Percentiles rank a stretch among this genome's conserved stretches.
Conservation (phyloP, 148 eudicot genomes). For the Nyssa sinensis region DNA sequence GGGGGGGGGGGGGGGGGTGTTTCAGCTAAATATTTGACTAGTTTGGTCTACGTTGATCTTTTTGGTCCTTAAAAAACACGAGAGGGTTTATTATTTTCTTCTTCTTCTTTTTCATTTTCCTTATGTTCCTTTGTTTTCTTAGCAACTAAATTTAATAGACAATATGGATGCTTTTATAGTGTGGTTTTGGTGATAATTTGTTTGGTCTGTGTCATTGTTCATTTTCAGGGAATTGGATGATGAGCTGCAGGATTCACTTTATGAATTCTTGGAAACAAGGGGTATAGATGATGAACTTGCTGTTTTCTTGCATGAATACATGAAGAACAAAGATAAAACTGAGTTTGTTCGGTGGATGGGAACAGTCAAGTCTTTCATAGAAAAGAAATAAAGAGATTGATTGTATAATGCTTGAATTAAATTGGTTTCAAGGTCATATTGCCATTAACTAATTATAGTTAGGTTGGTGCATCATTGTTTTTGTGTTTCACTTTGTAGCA, state of each 20-base stretch:
- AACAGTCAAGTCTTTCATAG: constrained; percentile 39
- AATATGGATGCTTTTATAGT: neutral
- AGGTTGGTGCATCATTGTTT: neutral
- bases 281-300: constrained; percentile 80
- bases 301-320: constrained; percentile 58
- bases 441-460: neutral
- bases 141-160: neutral
- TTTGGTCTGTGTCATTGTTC: neutral
- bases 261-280: constrained; percentile 73
- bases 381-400: constrained; percentile 31
- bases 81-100: neutral
- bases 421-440: neutral
- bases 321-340: constrained; percentile 54
- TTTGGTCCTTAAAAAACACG: neutral
- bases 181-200: constrained; percentile 7
- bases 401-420: constrained; percentile 7
- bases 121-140: neutral
- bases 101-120: too few relatives aligned
- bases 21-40: too few relatives aligned
- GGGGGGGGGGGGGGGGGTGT: too few relatives aligned
- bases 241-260: constrained; percentile 65
- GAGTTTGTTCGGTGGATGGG: constrained; percentile 80
- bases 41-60: too few relatives aligned
- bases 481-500: constrained; percentile 1
- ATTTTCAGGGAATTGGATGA: constrained; percentile 85